Base-by-base conservation (phyloP, 768 basidiomycete genomes). In the Termitomyces sp. region DNA sequence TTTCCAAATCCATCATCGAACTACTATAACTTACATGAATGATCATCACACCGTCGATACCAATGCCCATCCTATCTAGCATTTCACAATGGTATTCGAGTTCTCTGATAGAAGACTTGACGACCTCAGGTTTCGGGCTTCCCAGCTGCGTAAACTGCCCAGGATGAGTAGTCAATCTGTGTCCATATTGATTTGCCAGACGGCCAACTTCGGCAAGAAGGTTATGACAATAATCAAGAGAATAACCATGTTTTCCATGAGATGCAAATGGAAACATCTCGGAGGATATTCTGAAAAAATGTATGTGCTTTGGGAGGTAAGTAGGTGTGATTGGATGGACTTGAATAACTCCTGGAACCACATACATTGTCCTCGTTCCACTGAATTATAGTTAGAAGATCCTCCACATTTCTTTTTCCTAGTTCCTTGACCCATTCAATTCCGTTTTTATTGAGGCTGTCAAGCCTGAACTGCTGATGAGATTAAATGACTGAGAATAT, bases 201-300 rank as follows among this genome's bases (percentile, higher is more conserved):
- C 76, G 79, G 1, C 91, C 92, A 29, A 84, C 86, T 67, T 77
- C 68, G 2, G 79, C 78, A 5, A 87, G 76, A 29, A 83, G 74
- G 3, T 75, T 60, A 5, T 83, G 77, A 6, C 91, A 94, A 61
- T 91, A 95, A 8, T 84, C 82, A 31, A 98, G 80, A 15, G 86
- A 82, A 72, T 98, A 97, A 0, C 94, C 94, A 67, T 94, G 84
- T 20, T 79, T 80, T 17, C 75, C 79, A 66, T 98, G 96, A 1
- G 90, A 91, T 0, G 94, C 94, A 67, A 89, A 97, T 1, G 95
- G 94, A 73, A 97, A 96, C 84, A 97, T 88, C 65, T 94, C 92
- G 8, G 92, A 94, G 0, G 93, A 95, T 65, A 96, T 71, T 49
- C 94, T 84, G 76, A 96, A 84, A 73, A 95, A 96, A n/a, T 83